These are phyloP conservation scores for Cadophora sp. DNA, from an alignment of 2,329 filamentous ascomycete genomes.

Conservation along the genomic window DNA sequence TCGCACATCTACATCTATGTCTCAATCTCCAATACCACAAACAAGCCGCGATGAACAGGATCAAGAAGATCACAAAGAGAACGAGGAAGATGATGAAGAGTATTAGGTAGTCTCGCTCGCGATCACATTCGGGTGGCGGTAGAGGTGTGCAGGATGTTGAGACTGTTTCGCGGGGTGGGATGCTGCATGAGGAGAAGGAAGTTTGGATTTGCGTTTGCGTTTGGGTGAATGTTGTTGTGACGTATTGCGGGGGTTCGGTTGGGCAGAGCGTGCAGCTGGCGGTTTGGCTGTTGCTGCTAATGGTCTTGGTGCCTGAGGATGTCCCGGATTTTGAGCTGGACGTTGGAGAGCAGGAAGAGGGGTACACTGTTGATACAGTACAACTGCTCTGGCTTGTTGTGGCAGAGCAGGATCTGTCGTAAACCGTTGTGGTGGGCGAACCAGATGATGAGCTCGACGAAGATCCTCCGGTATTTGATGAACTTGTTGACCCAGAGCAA, in stretches of 20 bases:
- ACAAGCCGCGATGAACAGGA: slow-evolving; percentile 15
- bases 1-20: slow-evolving; percentile 19
- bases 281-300: background rate
- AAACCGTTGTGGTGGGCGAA: slow-evolving; percentile 13
- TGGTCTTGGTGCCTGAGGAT: background rate
- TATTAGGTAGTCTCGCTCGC: slow-evolving; percentile 22
- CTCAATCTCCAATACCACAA: slow-evolving; percentile 26
- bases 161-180: slow-evolving; percentile 2
- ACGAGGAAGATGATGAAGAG: slow-evolving; percentile 33
- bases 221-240: slow-evolving; percentile 5
- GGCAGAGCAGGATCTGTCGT: slow-evolving; percentile 11
- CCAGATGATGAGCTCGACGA: slow-evolving; percentile 11
- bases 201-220: background rate
- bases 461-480: background rate
- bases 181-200: slow-evolving; percentile 3
- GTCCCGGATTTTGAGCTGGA: background rate
- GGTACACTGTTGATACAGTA: slow-evolving; percentile 17
- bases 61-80: slow-evolving; percentile 29
- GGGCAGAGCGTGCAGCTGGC: slow-evolving; percentile 8
- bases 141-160: background rate
- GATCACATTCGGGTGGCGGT: slow-evolving; percentile 10
- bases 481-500: background rate
- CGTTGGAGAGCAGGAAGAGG: slow-evolving; percentile 9
- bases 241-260: background rate
- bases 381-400: background rate